Conservation (phyloP, 306 rosid genomes). For the Senna siamea region DNA sequence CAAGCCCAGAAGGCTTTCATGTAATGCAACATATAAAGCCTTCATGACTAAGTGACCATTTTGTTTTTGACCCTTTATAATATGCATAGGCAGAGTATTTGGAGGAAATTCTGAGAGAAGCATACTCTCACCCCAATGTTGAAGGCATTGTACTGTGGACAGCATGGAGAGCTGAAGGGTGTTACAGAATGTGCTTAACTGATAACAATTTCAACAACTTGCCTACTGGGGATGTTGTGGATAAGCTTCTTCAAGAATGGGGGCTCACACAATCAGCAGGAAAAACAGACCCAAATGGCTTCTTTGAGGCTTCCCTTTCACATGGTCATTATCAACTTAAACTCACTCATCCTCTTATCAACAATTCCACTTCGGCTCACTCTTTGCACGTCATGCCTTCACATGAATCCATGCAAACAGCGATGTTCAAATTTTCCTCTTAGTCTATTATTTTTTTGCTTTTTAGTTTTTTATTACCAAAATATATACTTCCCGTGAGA, state of each 20-base stretch:
- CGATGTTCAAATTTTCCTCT: neutral
- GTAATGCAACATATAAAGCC: no score
- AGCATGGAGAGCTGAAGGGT: constrained; percentile 55
- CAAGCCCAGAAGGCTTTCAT: no score
- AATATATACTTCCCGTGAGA: no score
- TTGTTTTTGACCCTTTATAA: neutral
- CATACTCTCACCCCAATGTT: constrained; percentile 63
- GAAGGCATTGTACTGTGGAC: constrained; percentile 73
- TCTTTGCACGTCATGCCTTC: constrained; percentile 29
- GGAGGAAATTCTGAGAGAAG: constrained; percentile 68
- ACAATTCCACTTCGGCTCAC: constrained; percentile 15
- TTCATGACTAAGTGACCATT: no score
- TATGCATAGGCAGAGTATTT: constrained; percentile 49
- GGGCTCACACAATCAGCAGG: constrained; percentile 22
- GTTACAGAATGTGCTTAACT: constrained; percentile 60
- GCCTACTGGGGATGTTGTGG: constrained; percentile 72
- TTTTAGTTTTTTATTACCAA: no score
- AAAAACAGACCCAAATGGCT: constrained; percentile 38
- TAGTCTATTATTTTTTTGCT: neutral
- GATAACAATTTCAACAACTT: constrained; percentile 71
- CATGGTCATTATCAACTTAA: constrained; percentile 40
- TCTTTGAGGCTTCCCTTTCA: constrained; percentile 34
- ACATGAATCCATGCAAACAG: neutral
- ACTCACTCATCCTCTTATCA: constrained; percentile 27
- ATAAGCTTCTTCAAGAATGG: constrained; percentile 66